phyloP scores from a whole-genome alignment of 2,329 filamentous ascomycete genomes.

The Ophiobolus disseminans region DNA sequence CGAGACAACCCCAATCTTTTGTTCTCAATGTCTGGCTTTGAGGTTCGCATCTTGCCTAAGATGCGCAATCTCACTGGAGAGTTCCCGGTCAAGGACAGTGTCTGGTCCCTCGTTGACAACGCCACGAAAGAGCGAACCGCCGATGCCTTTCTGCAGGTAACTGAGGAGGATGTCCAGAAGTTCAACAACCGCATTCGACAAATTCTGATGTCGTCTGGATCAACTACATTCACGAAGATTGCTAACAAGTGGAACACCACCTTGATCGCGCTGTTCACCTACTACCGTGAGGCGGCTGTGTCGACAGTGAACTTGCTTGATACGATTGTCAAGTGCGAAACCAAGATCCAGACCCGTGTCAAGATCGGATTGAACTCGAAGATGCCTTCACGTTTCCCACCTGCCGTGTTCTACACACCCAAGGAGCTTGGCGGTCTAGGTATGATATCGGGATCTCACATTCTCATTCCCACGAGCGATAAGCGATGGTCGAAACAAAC shows the following conservation, averaged over 20 bases:
- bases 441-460: slow-evolving; percentile 99
- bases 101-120: slow-evolving; percentile 97
- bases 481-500: slow-evolving; percentile 99
- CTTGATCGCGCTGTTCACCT: slow-evolving; percentile 95
- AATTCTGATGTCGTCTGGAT: slow-evolving; percentile 99
- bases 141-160: slow-evolving; percentile 96
- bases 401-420: slow-evolving; percentile 97
- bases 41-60: slow-evolving; percentile 95
- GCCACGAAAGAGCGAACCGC: slow-evolving; percentile 96
- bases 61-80: slow-evolving; percentile 94
- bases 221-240: slow-evolving; percentile 98
- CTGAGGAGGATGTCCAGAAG: slow-evolving; percentile 96
- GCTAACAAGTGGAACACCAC: slow-evolving; percentile 99
- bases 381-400: slow-evolving; percentile 98
- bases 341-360: slow-evolving; percentile 97
- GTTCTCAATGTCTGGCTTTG: slow-evolving; percentile 98
- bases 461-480: slow-evolving; percentile 94
- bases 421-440: slow-evolving; percentile 96
- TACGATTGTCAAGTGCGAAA: slow-evolving; percentile 99
- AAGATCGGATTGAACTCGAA: slow-evolving; percentile 99
- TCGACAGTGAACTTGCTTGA: slow-evolving; percentile 93
- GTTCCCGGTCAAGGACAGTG: slow-evolving; percentile 96
- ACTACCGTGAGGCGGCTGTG: slow-evolving; percentile 96
- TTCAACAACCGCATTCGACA: slow-evolving; percentile 99
- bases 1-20: slow-evolving; percentile 95